Base-by-base conservation (phyloP, 805 yeast genomes). In the Schwanniomyces sp. region DNA sequence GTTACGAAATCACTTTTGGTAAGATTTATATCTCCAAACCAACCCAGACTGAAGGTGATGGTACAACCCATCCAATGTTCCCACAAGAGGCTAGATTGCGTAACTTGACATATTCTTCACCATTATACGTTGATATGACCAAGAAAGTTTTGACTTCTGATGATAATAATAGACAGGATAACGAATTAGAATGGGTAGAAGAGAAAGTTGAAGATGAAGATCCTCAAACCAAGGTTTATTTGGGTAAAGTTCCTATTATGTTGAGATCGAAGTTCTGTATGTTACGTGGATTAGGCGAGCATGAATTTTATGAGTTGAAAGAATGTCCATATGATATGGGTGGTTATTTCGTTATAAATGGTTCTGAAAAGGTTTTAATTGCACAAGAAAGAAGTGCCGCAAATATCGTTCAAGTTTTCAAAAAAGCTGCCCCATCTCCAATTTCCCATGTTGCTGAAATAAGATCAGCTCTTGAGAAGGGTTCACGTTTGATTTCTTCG, bases 251-350 rank as follows among this genome's bases (percentile, higher is more conserved):
- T 51, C 99, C 99, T 44, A 91, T 94, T 68, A 94, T 94, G 99
- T 79, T 94, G 59, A 82, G 97, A 61, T 92, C 98, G 47, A 92
- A 90, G 75, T 94, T 90, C 64, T 94, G 99, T 81, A 84, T 91
- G 74, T 79, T 94, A 60, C 81, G 90, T 62, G 96, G 88, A 51
- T 79, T 94, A 56, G 84, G 89, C 7, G 98, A 94, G 59, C 90
- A 88, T 57, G 99, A 94, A 70, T 81, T 91, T 61, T 94, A 91
- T 71, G 96, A 91, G 59, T 81, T 94, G 64, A 91, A 94, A 70
- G 99, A 94, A 72, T 94, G 99, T 74, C 99, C 99, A 28, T 94
- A 89, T 70, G 99, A 94, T 78, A 96, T 94, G 95, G 99, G 99
- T 69, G 99, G 99, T 52, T 94, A 94, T 70, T 94, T 94, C 66